Conservation (phyloP, 352 stramenopile genomes). For the Chrysophaeum taylorii region DNA sequence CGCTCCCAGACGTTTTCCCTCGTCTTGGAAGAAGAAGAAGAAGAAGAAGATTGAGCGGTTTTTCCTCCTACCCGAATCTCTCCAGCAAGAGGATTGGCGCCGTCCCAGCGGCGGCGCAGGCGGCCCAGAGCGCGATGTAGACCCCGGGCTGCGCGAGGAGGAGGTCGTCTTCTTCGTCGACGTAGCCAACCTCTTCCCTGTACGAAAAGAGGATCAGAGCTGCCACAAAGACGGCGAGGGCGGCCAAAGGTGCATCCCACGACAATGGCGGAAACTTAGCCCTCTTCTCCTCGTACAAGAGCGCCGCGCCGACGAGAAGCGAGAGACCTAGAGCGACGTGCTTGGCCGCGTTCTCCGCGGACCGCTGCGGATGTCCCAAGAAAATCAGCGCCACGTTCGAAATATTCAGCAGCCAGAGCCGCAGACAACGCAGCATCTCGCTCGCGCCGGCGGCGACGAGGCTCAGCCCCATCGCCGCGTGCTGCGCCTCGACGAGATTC, state of each 20-base stretch:
- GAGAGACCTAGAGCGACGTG: background rate
- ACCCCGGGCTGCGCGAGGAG: too few species aligned
- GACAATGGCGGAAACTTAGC: background rate
- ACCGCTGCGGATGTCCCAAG: constrained; percentile 1
- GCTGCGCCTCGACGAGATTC: background rate
- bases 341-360: background rate
- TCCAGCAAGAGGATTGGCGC: background rate
- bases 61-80: too few species aligned
- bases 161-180: too few species aligned
- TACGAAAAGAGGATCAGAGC: too few species aligned
- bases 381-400: background rate
- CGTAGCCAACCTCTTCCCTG: too few species aligned
- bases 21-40: too few species aligned
- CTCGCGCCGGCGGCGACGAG: background rate
- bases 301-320: background rate
- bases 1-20: too few species aligned
- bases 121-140: constrained; percentile 16
- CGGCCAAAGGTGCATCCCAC: background rate
- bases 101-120: background rate
- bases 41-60: too few species aligned
- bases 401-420: background rate
- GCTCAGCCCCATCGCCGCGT: background rate
- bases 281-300: background rate
- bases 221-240: too few species aligned
- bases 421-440: background rate